phyloP scores from a whole-genome alignment of 345 rosid species.

The Eucalyptus guilfoylei region DNA sequence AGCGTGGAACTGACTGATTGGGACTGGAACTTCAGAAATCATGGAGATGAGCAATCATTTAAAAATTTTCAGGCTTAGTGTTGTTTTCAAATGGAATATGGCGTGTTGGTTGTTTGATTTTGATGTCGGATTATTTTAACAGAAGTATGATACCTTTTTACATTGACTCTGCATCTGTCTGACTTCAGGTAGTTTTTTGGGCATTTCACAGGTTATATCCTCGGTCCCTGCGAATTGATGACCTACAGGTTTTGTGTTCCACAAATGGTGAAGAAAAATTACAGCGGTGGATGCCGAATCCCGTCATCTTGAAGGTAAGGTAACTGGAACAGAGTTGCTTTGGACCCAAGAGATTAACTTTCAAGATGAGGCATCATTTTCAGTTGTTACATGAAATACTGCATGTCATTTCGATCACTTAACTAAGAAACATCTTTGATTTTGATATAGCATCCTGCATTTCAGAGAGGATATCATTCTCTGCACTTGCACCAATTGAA shows the following conservation, averaged over 20 bases:
- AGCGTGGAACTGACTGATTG: background rate
- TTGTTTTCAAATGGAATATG: background rate
- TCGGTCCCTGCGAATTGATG: background rate
- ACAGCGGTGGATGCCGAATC: background rate
- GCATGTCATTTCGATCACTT: background rate
- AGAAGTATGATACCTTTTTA: background rate
- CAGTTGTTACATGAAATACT: background rate
- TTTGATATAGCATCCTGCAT: background rate
- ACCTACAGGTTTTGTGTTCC: background rate
- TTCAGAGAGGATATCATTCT: background rate
- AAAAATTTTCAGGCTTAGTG: background rate
- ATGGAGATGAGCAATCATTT: background rate
- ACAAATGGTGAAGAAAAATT: background rate
- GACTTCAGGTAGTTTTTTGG: background rate
- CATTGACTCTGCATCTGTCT: background rate
- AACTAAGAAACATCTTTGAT: background rate
- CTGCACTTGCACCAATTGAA: background rate
- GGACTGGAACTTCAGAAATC: background rate
- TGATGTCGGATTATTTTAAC: background rate
- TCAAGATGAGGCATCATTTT: background rate
- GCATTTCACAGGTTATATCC: background rate
- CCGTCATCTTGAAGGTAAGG: background rate
- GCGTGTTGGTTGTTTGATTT: background rate
- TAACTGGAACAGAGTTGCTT: accelerated
- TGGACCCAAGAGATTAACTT: background rate